These are phyloP conservation scores for Salmacisia buchloeana DNA, from an alignment of 1,284 basidiomycete species.

Conservation along the genomic window DNA sequence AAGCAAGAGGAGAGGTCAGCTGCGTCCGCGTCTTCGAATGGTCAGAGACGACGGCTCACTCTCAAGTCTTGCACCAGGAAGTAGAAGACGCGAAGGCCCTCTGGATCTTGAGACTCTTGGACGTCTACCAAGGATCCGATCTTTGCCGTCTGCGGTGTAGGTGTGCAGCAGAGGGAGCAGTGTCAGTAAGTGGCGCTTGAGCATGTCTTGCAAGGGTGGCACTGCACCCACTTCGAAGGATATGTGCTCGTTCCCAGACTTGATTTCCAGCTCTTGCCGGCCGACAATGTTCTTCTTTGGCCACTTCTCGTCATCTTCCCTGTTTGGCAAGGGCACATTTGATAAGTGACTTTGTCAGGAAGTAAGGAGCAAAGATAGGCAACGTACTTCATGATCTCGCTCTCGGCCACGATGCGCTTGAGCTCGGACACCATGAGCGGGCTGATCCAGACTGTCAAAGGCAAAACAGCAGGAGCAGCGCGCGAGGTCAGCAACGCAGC, in stretches of 20 bases:
- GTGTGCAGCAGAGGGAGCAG: background rate
- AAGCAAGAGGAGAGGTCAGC: background rate
- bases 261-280: slow-evolving; percentile 92
- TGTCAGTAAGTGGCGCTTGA: background rate
- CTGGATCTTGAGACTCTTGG: slow-evolving; percentile 92
- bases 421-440: slow-evolving; percentile 86
- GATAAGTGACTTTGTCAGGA: background rate
- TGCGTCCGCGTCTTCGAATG: background rate
- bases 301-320: slow-evolving; percentile 97
- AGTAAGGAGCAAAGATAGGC: background rate
- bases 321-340: slow-evolving; percentile 50
- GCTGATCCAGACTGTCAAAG: slow-evolving; percentile 79
- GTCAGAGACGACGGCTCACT: slow-evolving; percentile 55
- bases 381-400: slow-evolving; percentile 88
- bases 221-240: slow-evolving; percentile 78
- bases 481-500: background rate
- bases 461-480: background rate
- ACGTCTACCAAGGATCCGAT: slow-evolving; percentile 94
- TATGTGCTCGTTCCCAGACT: slow-evolving; percentile 90
- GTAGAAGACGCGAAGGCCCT: slow-evolving; percentile 96
- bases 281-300: slow-evolving; percentile 98
- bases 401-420: slow-evolving; percentile 86
- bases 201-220: background rate
- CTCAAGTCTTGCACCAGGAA: slow-evolving; percentile 96
- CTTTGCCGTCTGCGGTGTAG: slow-evolving; percentile 91